Percentiles rank a stretch among this genome's conserved stretches.
Conservation (phyloP, 495 filamentous ascomycete genomes). For the Neurospora africana region DNA sequence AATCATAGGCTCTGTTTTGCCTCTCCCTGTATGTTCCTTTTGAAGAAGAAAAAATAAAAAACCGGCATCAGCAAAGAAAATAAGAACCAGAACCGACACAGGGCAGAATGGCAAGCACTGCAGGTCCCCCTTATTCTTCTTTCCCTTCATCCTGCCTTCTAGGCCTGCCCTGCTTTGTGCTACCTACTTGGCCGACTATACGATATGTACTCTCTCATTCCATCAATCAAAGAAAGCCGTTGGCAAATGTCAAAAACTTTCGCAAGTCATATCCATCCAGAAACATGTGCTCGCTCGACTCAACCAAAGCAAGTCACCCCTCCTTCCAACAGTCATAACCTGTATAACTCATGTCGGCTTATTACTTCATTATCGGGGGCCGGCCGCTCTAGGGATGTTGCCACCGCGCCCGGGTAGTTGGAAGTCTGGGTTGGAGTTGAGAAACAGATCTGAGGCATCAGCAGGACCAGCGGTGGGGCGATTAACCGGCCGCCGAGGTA, state of each 20-base stretch:
- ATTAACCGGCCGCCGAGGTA: constrained; percentile 31
- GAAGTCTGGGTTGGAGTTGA: constrained; percentile 69
- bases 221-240: background rate
- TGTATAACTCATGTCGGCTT: background rate
- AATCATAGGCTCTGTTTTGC: background rate
- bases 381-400: constrained; percentile 8
- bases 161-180: background rate
- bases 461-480: constrained; percentile 20
- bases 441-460: constrained; percentile 37
- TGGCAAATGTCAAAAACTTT: background rate
- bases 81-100: background rate
- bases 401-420: constrained; percentile 35
- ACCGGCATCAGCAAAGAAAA: background rate
- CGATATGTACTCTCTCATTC: background rate
- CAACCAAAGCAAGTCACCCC: background rate
- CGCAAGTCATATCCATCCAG: background rate
- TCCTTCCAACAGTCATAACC: background rate
- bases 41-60: background rate
- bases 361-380: background rate
- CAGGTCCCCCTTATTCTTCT: background rate
- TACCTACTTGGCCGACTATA: background rate
- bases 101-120: background rate
- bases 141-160: background rate
- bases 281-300: background rate
- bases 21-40: background rate